Evolutionary conservation across 306 rosid species (phyloP), one percentile per base, ranked within the genome.

Genomic region (Acacia crassicarpa): DNA sequence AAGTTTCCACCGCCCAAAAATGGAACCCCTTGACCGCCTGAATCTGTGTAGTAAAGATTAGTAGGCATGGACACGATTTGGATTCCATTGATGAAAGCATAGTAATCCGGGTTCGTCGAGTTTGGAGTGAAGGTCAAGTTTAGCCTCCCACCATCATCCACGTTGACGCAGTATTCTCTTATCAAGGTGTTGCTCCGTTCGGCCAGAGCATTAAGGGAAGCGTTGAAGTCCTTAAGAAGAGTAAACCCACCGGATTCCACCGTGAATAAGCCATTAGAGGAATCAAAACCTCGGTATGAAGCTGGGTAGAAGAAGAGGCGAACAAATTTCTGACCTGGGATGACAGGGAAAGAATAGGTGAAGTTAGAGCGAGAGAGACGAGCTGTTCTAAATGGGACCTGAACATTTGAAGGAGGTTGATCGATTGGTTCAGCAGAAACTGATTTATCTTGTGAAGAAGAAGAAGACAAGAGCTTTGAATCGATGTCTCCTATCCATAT

Each of bases 31-130:
- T 0, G 0, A 8, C 45, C 61, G 3, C 0, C 4, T 2, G 74
- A 0, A 10, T 68, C 0, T 12, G 91, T 78, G 79, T 88, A 87
- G 78, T 91, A 94, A 2, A 94, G 91, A 43, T 85, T 25, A 16
- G 68, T 17, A 1, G 98, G 98, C 96, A 92, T 91, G 67, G 98
- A 92, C 1, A 94, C 49, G 1, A 94, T 73, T 63, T 94, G 96
- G 20, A 94, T 92, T 74, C 94, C 97, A 11, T 92, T 94, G 22
- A 94, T 49, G 67, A 94, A 94, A 56, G 90, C 96, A 43, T 82
- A 91, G 0, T 87, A 76, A 13, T 81, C 86, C 15, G 84, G 48
- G 4, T 6, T 27, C 1, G 78, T 69, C 9, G 72, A 56, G 32
- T 33, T 75, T 5, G 95, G 92, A 9, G 27, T 74, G 81, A 92